These are phyloP conservation scores for Diddensiella transvaalensis DNA, from an alignment of 805 yeast species.

Conservation along the genomic window DNA sequence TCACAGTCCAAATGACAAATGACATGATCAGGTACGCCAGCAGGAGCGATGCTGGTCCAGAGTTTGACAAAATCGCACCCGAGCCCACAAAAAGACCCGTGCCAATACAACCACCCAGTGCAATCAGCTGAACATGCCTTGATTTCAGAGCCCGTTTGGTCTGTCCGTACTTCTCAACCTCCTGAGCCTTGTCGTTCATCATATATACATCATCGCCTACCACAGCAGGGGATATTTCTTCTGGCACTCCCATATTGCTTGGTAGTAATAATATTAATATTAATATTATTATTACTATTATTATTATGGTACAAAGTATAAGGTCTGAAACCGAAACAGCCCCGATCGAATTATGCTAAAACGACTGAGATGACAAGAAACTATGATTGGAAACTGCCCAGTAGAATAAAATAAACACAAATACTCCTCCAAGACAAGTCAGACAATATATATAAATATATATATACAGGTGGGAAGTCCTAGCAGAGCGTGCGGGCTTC, in stretches of 20 bases:
- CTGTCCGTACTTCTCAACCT: slow-evolving; percentile 16
- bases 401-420: too few species aligned
- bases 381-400: too few species aligned
- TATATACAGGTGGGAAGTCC: too few species aligned
- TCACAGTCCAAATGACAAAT: slow-evolving; percentile 59
- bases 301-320: too few species aligned
- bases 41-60: slow-evolving; percentile 72
- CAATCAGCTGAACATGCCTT: slow-evolving; percentile 69
- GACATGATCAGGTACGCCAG: slow-evolving; percentile 62
- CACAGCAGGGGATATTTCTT: not conserved
- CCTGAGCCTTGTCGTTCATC: not conserved
- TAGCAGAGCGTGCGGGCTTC: too few species aligned
- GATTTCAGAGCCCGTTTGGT: slow-evolving; percentile 41
- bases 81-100: slow-evolving; percentile 77
- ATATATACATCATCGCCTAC: not conserved
- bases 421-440: too few species aligned
- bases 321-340: too few species aligned
- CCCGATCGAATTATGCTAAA: too few species aligned
- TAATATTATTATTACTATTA: too few species aligned
- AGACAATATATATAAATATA: too few species aligned
- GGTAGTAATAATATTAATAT: too few species aligned
- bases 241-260: not conserved
- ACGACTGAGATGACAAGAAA: too few species aligned
- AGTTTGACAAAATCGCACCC: slow-evolving; percentile 54
- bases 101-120: slow-evolving; percentile 75